phyloP scores from a whole-genome alignment of 129 eudicot species.

The Pulicaria dysenterica region DNA sequence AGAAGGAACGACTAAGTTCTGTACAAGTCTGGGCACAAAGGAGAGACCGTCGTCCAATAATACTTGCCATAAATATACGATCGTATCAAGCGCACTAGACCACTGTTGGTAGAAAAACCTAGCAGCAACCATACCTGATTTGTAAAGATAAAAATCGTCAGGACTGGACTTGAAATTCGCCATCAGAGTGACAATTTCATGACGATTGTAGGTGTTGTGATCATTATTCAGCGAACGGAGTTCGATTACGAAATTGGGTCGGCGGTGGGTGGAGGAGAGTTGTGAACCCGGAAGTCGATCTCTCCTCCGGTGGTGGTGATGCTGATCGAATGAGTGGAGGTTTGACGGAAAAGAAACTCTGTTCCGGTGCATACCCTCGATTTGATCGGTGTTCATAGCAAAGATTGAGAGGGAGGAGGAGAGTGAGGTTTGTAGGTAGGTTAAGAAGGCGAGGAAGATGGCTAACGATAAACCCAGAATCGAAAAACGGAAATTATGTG shows the following conservation, averaged over 20 bases:
- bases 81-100: slow-evolving; percentile 50
- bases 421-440: slow-evolving; percentile 12
- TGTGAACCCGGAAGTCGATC: slow-evolving; percentile 43
- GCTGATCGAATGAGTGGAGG: slow-evolving; percentile 1
- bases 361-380: slow-evolving; percentile 15
- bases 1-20: slow-evolving; percentile 51
- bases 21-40: slow-evolving; percentile 42
- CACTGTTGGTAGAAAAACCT: slow-evolving; percentile 56
- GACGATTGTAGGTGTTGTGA: slow-evolving; percentile 3
- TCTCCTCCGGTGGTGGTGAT: slow-evolving; percentile 24
- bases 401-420: background rate
- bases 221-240: slow-evolving; percentile 27
- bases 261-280: slow-evolving; percentile 13
- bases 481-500: too few relatives aligned
- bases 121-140: slow-evolving; percentile 22
- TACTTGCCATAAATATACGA: slow-evolving; percentile 54
- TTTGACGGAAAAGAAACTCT: slow-evolving; percentile 1
- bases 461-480: too few relatives aligned
- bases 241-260: slow-evolving; percentile 50
- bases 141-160: slow-evolving; percentile 11
- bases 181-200: slow-evolving; percentile 40
- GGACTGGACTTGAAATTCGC: slow-evolving; percentile 35
- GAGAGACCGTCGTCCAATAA: slow-evolving; percentile 27
- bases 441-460: background rate
- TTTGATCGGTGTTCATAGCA: slow-evolving; percentile 13